These are phyloP conservation scores for Salix dunnii DNA, from an alignment of 345 rosid species.

Conservation along the genomic window DNA sequence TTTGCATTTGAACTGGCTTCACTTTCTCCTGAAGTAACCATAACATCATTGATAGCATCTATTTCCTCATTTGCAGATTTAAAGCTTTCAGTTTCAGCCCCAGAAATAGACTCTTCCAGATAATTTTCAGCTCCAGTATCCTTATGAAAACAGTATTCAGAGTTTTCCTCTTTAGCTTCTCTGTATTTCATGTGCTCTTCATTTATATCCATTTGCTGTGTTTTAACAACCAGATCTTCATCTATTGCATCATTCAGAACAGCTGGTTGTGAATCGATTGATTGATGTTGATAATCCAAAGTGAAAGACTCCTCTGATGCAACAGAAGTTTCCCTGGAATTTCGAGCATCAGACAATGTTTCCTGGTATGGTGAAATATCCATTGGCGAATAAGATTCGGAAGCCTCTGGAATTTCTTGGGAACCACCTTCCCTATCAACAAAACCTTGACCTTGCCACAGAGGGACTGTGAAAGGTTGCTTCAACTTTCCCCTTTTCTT, in stretches of 20 bases:
- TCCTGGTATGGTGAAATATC: constrained; percentile 75
- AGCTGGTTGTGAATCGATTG: constrained; percentile 34
- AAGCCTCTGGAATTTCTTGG: constrained; percentile 47
- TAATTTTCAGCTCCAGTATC: constrained; percentile 37
- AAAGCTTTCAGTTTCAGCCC: constrained; percentile 86
- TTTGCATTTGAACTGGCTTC: constrained; percentile 58
- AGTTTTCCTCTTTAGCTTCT: constrained; percentile 35
- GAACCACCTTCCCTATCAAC: constrained; percentile 38
- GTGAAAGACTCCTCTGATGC: constrained; percentile 54
- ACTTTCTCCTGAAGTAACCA: constrained; percentile 48
- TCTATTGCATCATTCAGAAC: constrained; percentile 41
- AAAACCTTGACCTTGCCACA: constrained; percentile 49
- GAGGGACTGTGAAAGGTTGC: constrained; percentile 53
- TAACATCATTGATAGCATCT: constrained; percentile 45
- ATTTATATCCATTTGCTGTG: constrained; percentile 62
- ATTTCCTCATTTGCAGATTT: constrained; percentile 82
- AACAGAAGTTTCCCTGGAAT: constrained; percentile 52
- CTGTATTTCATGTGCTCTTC: constrained; percentile 27
- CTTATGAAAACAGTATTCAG: constrained; percentile 29
- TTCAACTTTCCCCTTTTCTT: constrained; percentile 61
- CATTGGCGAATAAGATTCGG: constrained; percentile 77
- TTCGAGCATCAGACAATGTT: constrained; percentile 32
- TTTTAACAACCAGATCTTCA: constrained; percentile 55
- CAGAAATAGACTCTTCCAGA: constrained; percentile 51
- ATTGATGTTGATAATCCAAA: constrained; percentile 29